Conservation (phyloP, 805 yeast genomes). For the Starmerella sirachaensis region DNA sequence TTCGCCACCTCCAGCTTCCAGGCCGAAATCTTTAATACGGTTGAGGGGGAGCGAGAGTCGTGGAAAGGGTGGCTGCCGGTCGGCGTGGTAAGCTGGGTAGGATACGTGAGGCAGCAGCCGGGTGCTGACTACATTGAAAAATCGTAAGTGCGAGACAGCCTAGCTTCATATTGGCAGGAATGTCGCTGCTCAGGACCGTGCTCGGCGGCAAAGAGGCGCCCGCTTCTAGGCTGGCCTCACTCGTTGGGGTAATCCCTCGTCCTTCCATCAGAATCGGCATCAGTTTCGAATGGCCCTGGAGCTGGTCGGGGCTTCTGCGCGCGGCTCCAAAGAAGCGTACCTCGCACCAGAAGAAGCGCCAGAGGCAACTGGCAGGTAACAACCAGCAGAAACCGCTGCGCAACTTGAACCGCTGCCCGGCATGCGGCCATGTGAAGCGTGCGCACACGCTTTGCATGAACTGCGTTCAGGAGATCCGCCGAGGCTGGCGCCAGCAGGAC, state of each 20-base stretch:
- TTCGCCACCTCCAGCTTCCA: no score
- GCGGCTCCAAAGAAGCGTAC: constrained; percentile 95
- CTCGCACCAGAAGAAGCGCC: constrained; percentile 76
- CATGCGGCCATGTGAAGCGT: constrained; percentile 87
- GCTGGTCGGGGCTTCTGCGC: constrained; percentile 30
- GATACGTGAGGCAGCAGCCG: no score
- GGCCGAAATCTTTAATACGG: no score
- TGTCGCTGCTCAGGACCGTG: constrained; percentile 13
- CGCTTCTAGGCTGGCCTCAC: background rate
- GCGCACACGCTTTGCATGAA: constrained; percentile 86
- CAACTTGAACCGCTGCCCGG: constrained; percentile 80
- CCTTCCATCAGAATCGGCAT: constrained; percentile 7
- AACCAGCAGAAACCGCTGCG: constrained; percentile 68
- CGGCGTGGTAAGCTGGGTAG: no score
- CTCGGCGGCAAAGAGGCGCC: constrained; percentile 6
- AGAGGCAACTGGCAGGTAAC: constrained; percentile 65
- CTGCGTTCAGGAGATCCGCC: constrained; percentile 72
- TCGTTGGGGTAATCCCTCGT: constrained; percentile 2
- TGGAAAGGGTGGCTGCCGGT: no score
- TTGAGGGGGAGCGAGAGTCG: no score
- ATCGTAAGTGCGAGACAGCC: no score
- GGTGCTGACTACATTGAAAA: background rate
- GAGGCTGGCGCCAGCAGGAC: constrained; percentile 45
- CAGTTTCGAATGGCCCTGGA: constrained; percentile 14
- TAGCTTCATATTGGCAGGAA: background rate